Evolutionary conservation across 2,329 filamentous ascomycete species (phyloP).

Genomic region (Alternaria angustiovoidea): DNA sequence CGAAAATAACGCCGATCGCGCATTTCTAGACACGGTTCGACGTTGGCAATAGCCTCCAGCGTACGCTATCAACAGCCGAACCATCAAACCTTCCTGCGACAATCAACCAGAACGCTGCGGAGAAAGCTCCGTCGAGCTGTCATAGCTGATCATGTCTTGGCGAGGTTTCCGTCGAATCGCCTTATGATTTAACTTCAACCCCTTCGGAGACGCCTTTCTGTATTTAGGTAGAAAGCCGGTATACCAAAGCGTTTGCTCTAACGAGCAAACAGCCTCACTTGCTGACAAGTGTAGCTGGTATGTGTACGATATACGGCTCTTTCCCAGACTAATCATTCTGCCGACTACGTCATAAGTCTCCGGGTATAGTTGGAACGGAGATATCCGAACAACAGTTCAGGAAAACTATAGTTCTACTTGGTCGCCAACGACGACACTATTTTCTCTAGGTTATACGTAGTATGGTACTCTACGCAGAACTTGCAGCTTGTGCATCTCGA

Average conservation of each 20-base stretch:
- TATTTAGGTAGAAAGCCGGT: not conserved
- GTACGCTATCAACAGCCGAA: constrained; percentile 7
- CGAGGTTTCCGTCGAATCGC: not conserved
- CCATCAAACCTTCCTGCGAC: not conserved
- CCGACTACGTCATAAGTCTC: not conserved
- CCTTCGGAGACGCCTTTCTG: not conserved
- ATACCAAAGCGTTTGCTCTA: constrained; percentile 1
- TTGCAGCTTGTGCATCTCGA: not conserved
- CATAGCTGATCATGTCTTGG: not conserved
- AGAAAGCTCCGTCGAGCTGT: not conserved
- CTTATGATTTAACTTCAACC: constrained; percentile 8
- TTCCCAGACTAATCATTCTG: not conserved
- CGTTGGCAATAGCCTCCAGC: constrained; percentile 7
- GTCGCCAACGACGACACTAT: not conserved
- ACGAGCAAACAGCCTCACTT: constrained; percentile 1
- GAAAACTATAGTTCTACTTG: not conserved
- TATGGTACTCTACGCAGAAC: not conserved
- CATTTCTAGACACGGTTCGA: constrained; percentile 12
- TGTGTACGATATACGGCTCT: not conserved
- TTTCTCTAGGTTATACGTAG: not conserved
- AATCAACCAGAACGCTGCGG: not conserved
- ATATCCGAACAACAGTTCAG: not conserved
- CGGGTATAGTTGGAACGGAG: not conserved
- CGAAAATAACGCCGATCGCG: not conserved
- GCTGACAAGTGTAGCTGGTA: not conserved